Evolutionary conservation across 768 basidiomycete species (phyloP), one percentile per base, ranked within the genome.

Genomic region (Suillus placidus): DNA sequence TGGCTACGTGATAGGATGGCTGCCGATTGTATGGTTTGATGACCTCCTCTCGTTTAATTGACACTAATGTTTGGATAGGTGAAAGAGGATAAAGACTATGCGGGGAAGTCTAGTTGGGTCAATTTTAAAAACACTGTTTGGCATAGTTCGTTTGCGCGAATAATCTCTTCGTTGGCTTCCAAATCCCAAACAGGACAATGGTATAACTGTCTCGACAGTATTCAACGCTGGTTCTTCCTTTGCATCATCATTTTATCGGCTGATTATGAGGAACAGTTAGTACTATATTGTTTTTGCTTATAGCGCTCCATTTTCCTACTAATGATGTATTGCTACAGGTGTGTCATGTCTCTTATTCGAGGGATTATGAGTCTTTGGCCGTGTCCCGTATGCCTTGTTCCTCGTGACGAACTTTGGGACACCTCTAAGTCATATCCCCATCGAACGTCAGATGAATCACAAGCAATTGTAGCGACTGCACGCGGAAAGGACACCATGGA

Each of bases 331-430:
- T 8, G 14, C 18, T 40, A 13, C 14, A 81, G 80, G 60, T 74
- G 67, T 35, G 63, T 77, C 1, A 81, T 81, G 77, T 68, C 78
- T 4, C 65, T 80, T 1, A 78, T 75, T 20, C 71, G 73, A 16
- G 79, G 79, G 1, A 23, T 69, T 2, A 65, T 60, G 20, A 68
- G 69, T 20, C 52, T 64, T 5, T 76, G 66, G 63, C 80, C 79
- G 4, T 82, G 80, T 60, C 79, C 79, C 2, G 66, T 79, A 0
- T 82, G 80, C 63, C 68, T 78, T 1, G 76, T 81, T 8, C 76
- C 77, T 10, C 57, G 63, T 1, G 70, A 76, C 0, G 62, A 76
- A 4, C 72, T 71, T 5, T 63, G 66, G 3, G 66, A 76, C 60
- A 72, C 71, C 4, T 64, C 49, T 4, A 49, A 67, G 73, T 63